These are phyloP conservation scores for Lachnellula arida DNA, from an alignment of 2,329 filamentous ascomycete species.

Conservation along the genomic window DNA sequence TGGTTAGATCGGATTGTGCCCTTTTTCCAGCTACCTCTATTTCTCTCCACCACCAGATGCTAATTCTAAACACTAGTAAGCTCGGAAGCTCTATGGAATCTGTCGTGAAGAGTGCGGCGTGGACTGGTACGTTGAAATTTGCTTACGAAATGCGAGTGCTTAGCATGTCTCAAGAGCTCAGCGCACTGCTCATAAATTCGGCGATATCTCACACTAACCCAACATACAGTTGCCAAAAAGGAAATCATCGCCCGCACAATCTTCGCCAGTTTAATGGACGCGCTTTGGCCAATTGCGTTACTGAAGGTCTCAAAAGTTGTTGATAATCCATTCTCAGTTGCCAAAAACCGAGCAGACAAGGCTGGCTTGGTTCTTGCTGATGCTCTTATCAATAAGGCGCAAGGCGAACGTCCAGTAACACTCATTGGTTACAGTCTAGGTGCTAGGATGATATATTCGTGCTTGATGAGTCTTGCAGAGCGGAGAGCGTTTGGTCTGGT, in stretches of 20 bases:
- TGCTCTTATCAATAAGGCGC: slow-evolving; percentile 73
- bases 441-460: slow-evolving; percentile 77
- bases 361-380: slow-evolving; percentile 77
- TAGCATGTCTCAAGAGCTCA: too few species aligned
- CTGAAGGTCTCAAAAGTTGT: slow-evolving; percentile 63
- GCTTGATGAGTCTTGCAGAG: slow-evolving; percentile 70
- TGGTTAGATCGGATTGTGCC: too few species aligned
- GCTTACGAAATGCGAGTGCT: too few species aligned
- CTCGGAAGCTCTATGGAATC: slow-evolving; percentile 74
- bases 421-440: slow-evolving; percentile 79
- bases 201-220: too few species aligned
- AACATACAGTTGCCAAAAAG: slow-evolving; percentile 50
- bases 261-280: slow-evolving; percentile 61
- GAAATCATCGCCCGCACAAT: slow-evolving; percentile 60
- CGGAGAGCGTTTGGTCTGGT: slow-evolving; percentile 77
- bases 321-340: slow-evolving; percentile 79
- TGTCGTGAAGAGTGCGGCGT: slow-evolving; percentile 76
- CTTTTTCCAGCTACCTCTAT: background rate
- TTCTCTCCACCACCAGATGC: background rate
- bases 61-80: slow-evolving; percentile 38
- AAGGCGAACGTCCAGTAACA: slow-evolving; percentile 76
- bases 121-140: slow-evolving; percentile 40
- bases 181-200: too few species aligned
- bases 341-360: slow-evolving; percentile 72
- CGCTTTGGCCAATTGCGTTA: slow-evolving; percentile 65